Conservation (phyloP, 352 stramenopile genomes). For the Phytopythium chamaehyphon region DNA sequence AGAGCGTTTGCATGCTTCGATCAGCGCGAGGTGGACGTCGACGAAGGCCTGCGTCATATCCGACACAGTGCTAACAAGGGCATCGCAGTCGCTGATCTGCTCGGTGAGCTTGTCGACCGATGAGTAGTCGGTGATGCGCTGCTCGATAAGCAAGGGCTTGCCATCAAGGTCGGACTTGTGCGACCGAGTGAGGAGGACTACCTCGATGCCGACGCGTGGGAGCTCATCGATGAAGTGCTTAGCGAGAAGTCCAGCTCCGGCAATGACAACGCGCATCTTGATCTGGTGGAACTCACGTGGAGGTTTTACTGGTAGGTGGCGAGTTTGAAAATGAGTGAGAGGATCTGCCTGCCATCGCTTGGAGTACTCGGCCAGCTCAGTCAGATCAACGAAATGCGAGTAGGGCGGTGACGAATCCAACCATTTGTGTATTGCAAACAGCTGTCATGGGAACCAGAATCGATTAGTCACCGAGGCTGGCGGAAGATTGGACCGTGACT, state of each 20-base stretch:
- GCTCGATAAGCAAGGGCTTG: constrained; percentile 10
- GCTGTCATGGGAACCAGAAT: too few species aligned
- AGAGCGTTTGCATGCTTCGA: constrained; percentile 16
- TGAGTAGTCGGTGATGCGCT: constrained; percentile 15
- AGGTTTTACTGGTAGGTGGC: too few species aligned
- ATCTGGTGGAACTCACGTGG: too few species aligned
- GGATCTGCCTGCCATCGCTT: too few species aligned
- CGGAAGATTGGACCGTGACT: too few species aligned
- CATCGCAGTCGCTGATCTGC: constrained; percentile 11
- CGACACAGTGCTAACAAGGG: constrained; percentile 9
- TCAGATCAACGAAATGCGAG: too few species aligned
- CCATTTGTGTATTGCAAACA: too few species aligned
- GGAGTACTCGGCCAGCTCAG: too few species aligned
- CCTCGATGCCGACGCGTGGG: constrained; percentile 8
- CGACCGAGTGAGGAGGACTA: constrained; percentile 22
- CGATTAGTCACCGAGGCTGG: too few species aligned
- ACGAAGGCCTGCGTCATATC: constrained; percentile 2
- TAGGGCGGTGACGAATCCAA: too few species aligned
- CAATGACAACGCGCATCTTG: constrained; percentile 7
- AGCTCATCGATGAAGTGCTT: constrained; percentile 23
- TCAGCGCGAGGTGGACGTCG: constrained; percentile 9
- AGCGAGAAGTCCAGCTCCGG: constrained; percentile 24
- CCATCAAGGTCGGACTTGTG: constrained; percentile 16
- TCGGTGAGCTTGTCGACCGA: constrained; percentile 3
- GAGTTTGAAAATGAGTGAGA: too few species aligned